Conservation (phyloP, 2,329 filamentous ascomycete genomes). For the Trichophyton simii region DNA sequence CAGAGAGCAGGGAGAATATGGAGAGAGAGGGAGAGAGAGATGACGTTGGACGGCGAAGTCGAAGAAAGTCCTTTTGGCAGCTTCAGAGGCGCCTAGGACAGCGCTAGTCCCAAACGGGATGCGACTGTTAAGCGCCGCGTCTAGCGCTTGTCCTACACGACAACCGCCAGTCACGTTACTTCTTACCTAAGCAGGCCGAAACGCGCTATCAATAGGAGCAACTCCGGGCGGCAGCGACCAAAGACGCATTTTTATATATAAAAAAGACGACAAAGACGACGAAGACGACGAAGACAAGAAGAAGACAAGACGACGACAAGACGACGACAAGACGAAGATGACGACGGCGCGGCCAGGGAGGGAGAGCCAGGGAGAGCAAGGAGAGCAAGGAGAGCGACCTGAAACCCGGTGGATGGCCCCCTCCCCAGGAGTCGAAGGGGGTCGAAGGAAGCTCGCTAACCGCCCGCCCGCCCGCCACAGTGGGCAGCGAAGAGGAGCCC, state of each 20-base stretch:
- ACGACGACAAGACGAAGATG: not conserved
- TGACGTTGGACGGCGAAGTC: not conserved
- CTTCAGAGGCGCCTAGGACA: not conserved
- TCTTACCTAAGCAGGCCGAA: not conserved
- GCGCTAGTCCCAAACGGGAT: not conserved
- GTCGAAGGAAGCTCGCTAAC: not conserved
- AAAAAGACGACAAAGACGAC: not conserved
- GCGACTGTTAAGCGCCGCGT: not conserved
- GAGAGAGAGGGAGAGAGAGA: not conserved
- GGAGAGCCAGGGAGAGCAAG: not conserved
- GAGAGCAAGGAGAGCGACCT: not conserved
- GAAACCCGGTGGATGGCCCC: not conserved
- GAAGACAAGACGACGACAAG: not conserved
- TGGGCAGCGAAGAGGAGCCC: not conserved
- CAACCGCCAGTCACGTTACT: not conserved
- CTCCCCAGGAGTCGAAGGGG: not conserved
- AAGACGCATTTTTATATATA: not conserved
- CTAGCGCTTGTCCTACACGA: not conserved
- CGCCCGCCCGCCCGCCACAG: not conserved
- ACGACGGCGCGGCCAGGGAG: not conserved
- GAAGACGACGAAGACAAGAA: not conserved
- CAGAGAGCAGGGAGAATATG: not conserved
- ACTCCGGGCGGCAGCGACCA: not conserved
- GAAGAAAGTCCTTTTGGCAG: not conserved
- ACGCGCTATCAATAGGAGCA: constrained; percentile 3